Percentiles rank a stretch among this genome's conserved stretches.
These are phyloP conservation scores for Juglanconis juglandina DNA, from an alignment of 2,329 filamentous ascomycete species.

Conservation along the genomic window DNA sequence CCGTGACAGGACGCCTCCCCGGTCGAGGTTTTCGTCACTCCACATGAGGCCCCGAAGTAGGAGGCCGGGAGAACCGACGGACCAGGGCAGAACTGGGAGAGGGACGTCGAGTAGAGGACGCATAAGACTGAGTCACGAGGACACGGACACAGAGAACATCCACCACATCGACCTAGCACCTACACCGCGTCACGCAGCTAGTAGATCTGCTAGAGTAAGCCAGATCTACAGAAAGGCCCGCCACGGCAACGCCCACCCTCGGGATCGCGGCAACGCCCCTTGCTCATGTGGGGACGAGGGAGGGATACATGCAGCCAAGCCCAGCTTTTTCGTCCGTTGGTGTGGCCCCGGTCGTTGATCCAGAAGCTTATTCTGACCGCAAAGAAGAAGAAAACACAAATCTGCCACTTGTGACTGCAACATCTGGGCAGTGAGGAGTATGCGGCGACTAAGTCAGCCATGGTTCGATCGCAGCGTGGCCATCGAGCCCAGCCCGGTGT, in stretches of 20 bases:
- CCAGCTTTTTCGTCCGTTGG: not conserved
- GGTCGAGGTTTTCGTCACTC: not conserved
- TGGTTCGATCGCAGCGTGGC: not conserved
- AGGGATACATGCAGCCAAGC: not conserved
- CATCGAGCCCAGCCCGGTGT: not conserved
- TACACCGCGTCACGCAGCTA: no score
- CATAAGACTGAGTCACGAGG: not conserved
- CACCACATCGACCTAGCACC: no score
- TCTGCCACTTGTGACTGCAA: not conserved
- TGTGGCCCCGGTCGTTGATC: not conserved
- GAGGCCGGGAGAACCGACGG: not conserved
- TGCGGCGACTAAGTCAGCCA: no score
- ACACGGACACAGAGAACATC: not conserved
- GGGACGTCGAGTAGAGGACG: no score
- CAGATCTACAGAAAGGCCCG: slow-evolving; percentile 2
- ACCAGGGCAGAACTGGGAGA: not conserved
- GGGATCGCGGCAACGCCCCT: not conserved
- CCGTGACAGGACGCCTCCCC: not conserved
- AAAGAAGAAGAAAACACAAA: not conserved
- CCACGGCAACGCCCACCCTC: slow-evolving; percentile 1
- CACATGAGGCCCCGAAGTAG: not conserved
- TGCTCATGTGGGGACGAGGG: slow-evolving; percentile 1
- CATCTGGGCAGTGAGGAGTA: not conserved
- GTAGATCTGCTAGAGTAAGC: slow-evolving; percentile 6
- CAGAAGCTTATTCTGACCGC: slow-evolving; percentile 16